Conservation (phyloP, 2,329 filamentous ascomycete species). For the Beauveria pseudobassiana region DNA sequence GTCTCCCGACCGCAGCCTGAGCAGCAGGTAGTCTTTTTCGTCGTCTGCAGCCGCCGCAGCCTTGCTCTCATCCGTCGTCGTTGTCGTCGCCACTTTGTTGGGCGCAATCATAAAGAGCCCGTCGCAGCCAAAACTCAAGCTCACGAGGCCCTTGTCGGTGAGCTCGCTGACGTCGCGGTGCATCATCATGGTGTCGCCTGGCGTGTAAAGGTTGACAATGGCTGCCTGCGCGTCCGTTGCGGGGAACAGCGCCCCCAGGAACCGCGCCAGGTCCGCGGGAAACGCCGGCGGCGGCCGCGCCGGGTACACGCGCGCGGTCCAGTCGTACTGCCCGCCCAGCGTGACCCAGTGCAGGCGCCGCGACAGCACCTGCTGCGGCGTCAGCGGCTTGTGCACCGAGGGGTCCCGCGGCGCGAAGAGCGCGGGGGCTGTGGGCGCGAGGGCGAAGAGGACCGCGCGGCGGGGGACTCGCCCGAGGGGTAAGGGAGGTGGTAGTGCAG, state of each 20-base stretch:
- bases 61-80: slow-evolving; percentile 31
- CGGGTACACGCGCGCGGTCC: slow-evolving; percentile 82
- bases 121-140: slow-evolving; percentile 84
- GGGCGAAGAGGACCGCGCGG: slow-evolving; percentile 46
- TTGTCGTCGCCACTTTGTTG: slow-evolving; percentile 26
- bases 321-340: slow-evolving; percentile 92
- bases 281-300: slow-evolving; percentile 58
- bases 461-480: slow-evolving; percentile 19
- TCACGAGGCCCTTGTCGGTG: slow-evolving; percentile 69
- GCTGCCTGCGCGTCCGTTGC: slow-evolving; percentile 76
- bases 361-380: slow-evolving; percentile 61
- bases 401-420: slow-evolving; percentile 61
- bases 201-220: slow-evolving; percentile 88
- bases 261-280: slow-evolving; percentile 60
- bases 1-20: slow-evolving; percentile 76
- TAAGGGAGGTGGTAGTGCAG: slow-evolving; percentile 70
- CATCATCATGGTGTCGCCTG: slow-evolving; percentile 83
- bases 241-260: slow-evolving; percentile 67
- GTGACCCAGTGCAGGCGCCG: slow-evolving; percentile 90
- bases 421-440: slow-evolving; percentile 41
- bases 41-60: slow-evolving; percentile 17
- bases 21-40: slow-evolving; percentile 43
- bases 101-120: slow-evolving; percentile 79
- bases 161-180: slow-evolving; percentile 92
- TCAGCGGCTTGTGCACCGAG: slow-evolving; percentile 64